Evolutionary conservation across 371 early-diverging fungal species (phyloP), one percentile per base, ranked within the genome.

Genomic region (Fennellomyces sp.): DNA sequence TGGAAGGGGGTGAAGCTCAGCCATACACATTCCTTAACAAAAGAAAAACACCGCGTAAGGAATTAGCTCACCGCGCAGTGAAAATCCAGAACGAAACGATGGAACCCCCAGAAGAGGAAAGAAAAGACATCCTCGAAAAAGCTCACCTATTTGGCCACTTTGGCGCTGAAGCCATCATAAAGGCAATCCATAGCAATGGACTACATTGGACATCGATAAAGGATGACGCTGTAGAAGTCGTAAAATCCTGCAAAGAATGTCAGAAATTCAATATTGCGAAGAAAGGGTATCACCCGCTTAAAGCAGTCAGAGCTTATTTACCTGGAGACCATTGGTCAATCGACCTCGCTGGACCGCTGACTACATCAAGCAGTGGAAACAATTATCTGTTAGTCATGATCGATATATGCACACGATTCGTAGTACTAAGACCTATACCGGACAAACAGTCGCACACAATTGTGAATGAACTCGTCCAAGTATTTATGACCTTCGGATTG

Each of bases 281-380:
- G 41, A 28, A 36, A 19, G 57, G 64, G 0, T 73, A 58, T 30
- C 59, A 68, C 51, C 66, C 69, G 15, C 19, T 66, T 13, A 42
- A 35, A 50, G 26, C 67, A 0, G 62, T 73, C 10, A 3, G 28
- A 35, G 58, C 68, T 23, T 35, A 27, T 13, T n/a, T 47, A 3
- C 70, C 67, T n/a, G 64, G 64, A 17, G 60, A 67, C 39, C 64
- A 66, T 27, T 58, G 64, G 56, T 59, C 63, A 11, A 66, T 69
- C 0, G 74, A 74, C 35, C 33, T 68, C 6, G 65, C 74, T 54
- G 65, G 65, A 6, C 63, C 65, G 3, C 55, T 68, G 33, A 25
- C 31, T 10, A 56, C 58, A 19, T 53, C 64, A 2, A 1, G 28
- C 5, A 41, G 19, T 15, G 56, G 56, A 3, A 58, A 66, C 47